A percentile compares a stretch with the other conserved stretches of the same genome.
These are phyloP conservation scores for Pachysolen tannophilus DNA, from an alignment of 805 yeast species.

Conservation along the genomic window DNA sequence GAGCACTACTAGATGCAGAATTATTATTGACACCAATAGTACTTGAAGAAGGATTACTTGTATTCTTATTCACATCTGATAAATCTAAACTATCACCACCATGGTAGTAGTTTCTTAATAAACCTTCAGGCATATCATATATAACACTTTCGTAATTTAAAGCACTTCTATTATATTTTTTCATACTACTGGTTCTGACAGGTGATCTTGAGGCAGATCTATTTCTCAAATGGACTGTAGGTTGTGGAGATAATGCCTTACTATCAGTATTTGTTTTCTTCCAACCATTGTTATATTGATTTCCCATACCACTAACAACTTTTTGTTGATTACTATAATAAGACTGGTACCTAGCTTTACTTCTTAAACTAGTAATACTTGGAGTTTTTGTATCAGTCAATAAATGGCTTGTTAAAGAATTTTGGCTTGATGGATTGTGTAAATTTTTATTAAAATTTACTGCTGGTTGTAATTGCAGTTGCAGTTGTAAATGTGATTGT, in stretches of 20 bases:
- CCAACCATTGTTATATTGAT: neutral
- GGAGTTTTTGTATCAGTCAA: slow-evolving; percentile 3
- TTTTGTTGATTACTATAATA: slow-evolving; percentile 21
- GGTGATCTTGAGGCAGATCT: slow-evolving; percentile 5
- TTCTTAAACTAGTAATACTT: slow-evolving; percentile 6
- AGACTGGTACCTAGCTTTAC: slow-evolving; percentile 19
- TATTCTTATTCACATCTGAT: slow-evolving; percentile 1
- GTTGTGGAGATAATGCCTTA: neutral
- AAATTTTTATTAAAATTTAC: no score
- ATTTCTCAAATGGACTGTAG: neutral
- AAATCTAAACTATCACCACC: neutral
- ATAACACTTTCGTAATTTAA: slow-evolving; percentile 24
- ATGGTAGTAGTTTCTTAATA: slow-evolving; percentile 2
- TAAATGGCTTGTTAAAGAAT: no score
- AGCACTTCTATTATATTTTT: slow-evolving; percentile 15
- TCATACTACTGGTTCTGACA: neutral
- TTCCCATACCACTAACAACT: slow-evolving; percentile 6
- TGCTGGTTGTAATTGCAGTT: slow-evolving; percentile 1
- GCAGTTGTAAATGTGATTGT: neutral
- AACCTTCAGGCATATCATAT: slow-evolving; percentile 21
- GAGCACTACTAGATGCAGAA: no score
- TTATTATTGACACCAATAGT: no score
- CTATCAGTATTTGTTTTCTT: neutral
- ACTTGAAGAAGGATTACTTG: no score
- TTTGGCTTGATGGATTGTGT: no score